Evolutionary conservation across 1,284 basidiomycete genomes (phyloP), one percentile per base, ranked within the genome.

Genomic region (Ganoderma multipileum): DNA sequence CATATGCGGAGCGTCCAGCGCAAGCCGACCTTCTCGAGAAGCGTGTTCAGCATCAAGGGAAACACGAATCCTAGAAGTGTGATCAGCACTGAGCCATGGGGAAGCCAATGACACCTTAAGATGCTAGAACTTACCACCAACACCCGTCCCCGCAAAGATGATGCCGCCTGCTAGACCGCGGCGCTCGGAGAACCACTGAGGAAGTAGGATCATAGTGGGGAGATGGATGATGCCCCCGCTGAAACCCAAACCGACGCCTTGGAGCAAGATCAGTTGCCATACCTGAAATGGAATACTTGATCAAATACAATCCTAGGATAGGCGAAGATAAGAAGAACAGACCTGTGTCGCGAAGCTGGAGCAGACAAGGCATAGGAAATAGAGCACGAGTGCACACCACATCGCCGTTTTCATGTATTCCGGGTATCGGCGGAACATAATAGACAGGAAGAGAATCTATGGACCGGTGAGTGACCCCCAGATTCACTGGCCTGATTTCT

Each of bases 1-100:
- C 76, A 76, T 26, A 72, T 69, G 8, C 77, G 71, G 1, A 79
- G 67, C 1, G 78, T 77, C 77, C 77, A 79, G n/a, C 73, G 70
- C 33, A 76, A 66, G 9, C 77, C 77, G n/a, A 76, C 61, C 16
- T 68, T 64, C 26, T 70, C 70, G 12, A 77, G 69, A 2, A 79
- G 67, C 18, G 72, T 66, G 54, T 76, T 73, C 47, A 77, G 68
- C 44, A 77, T 58, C 67, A 77, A 72, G 2, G 78, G 78, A 62
- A 79, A 77, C 1, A 71, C 71, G 63, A 76, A 78, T 0, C 76
- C 76, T 76, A 33, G 16, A 16, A 16, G 20, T 5, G 11, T 9
- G 8, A n/a, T 58, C 11, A 58, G 55, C 30, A 3, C 12, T 6
- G 33, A 33, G 33, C 8, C 33, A 33, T n/a, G n/a, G n/a, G n/a